A percentile compares a stretch with the other conserved stretches of the same genome.
Evolutionary conservation across 2,329 filamentous ascomycete genomes (phyloP).

Genomic region (Botrytis byssoidea): DNA sequence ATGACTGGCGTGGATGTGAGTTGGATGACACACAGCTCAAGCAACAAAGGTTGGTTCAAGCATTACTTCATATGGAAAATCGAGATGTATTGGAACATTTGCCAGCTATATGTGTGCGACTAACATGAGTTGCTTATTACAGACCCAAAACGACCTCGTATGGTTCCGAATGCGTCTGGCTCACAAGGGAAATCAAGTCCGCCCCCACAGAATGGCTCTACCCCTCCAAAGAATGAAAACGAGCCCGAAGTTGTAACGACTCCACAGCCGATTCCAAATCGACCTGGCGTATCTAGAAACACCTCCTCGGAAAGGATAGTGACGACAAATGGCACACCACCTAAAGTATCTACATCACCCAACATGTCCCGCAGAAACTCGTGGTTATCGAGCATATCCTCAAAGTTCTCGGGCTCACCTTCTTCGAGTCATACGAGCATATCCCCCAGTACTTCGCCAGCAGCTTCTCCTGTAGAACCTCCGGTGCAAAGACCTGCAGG

Average conservation of each 20-base stretch:
- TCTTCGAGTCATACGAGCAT: slow-evolving; percentile 34
- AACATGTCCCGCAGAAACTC: slow-evolving; percentile 58
- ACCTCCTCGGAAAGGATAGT: slow-evolving; percentile 32
- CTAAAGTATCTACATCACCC: slow-evolving; percentile 31
- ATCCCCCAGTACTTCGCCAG: slow-evolving; percentile 30
- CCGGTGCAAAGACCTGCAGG: slow-evolving; percentile 36
- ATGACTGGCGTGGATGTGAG: slow-evolving; percentile 39
- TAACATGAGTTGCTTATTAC: not conserved
- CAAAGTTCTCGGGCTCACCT: slow-evolving; percentile 69
- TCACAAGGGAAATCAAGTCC: slow-evolving; percentile 8
- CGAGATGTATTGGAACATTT: slow-evolving; percentile 20
- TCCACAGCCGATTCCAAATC: slow-evolving; percentile 19
- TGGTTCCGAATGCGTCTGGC: slow-evolving; percentile 2
- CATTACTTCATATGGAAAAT: slow-evolving; percentile 32
- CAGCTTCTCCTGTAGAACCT: slow-evolving; percentile 38
- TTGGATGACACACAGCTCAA: slow-evolving; percentile 38
- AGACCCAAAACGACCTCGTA: slow-evolving; percentile 19
- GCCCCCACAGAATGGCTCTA: slow-evolving; percentile 4
- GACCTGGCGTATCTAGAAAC: slow-evolving; percentile 33
- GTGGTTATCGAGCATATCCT: slow-evolving; percentile 92
- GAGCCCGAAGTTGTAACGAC: not conserved
- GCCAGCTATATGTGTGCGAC: not conserved
- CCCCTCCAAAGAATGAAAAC: slow-evolving; percentile 12
- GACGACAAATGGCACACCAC: slow-evolving; percentile 30
- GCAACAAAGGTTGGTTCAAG: slow-evolving; percentile 35